Conservation (phyloP, 805 yeast genomes). For the Suhomyces sp. region DNA sequence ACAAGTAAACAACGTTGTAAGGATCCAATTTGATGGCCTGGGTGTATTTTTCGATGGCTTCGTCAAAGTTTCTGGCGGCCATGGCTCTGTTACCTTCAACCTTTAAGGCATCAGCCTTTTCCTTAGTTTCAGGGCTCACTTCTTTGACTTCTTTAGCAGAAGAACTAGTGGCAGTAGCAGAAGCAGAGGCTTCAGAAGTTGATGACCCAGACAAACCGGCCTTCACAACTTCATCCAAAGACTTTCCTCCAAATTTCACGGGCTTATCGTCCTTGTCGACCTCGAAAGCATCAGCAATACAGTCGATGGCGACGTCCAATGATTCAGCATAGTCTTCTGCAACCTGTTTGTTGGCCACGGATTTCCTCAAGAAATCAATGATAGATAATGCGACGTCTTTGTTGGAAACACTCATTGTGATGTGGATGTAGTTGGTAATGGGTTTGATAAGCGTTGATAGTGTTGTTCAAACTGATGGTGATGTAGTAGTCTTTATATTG, state of each 20-base stretch:
- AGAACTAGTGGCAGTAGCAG: constrained; percentile 22
- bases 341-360: constrained; percentile 61
- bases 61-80: constrained; percentile 68
- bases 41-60: constrained; percentile 76
- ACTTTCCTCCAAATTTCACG: constrained; percentile 47
- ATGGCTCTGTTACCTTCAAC: constrained; percentile 86
- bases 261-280: constrained; percentile 54
- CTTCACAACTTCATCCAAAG: constrained; percentile 46
- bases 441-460: no score
- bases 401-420: constrained; percentile 46
- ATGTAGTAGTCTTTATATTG: background rate
- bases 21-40: constrained; percentile 73
- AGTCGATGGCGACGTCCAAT: constrained; percentile 89
- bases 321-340: constrained; percentile 83
- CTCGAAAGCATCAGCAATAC: constrained; percentile 83
- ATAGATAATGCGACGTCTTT: constrained; percentile 72
- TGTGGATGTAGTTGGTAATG: constrained; percentile 1
- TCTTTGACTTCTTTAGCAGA: constrained; percentile 24
- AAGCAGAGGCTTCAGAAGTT: constrained; percentile 15
- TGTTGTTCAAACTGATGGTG: no score
- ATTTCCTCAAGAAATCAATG: constrained; percentile 63
- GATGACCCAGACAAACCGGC: constrained; percentile 8
- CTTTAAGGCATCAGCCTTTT: constrained; percentile 81
- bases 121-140: constrained; percentile 54
- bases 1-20: constrained; percentile 76